Evolutionary conservation across 441 rosid species (phyloP), one percentile per base, ranked within the genome.

Genomic region (Brassica balearica): DNA sequence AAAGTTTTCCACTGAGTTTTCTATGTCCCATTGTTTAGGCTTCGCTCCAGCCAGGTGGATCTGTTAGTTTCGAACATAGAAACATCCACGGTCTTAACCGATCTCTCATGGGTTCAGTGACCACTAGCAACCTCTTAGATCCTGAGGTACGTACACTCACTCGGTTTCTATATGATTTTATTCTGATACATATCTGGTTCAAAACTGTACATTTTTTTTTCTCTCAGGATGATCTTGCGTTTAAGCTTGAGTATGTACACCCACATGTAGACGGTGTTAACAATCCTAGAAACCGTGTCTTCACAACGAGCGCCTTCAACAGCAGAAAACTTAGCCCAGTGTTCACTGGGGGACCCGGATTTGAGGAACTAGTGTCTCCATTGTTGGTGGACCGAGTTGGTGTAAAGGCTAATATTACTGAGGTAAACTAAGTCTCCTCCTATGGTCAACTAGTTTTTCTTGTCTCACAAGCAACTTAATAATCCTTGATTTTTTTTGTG

Each of bases 351-450:
- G 98, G 99, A 46, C 97, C 97, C 1, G 95, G 98, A 73, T 91
- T 87, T 60, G 99, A 29, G 80, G 98, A 96, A 86, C 97, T 15
- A 14, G 68, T 96, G 48, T 97, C 98, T 53, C 97, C 99, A 11
- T 90, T 93, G 69, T 92, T 96, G 98, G 98, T 95, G 63, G 99
- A 95, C 84, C 89, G 99, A 80, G 90, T 92, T 83, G 98, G 99
- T 61, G 6, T 92, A 10, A 96, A 95, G 79, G 89, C 92, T 71
- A 96, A 92, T 78, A 90, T 96, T 62, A 92, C 98, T 5, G 98
- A 96, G 97, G 99, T 96, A 81, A 81, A 82, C 74, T 34, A 63
- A 74, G 56, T 22, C 53, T 55, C 27, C 27, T 43, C 27, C 27
- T 43, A 56, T 74, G 11, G 48, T 56, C 22, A 5, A 20, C 55